phyloP scores from a whole-genome alignment of 139 green algal species.

The Edaphochlamys debaryana region DNA sequence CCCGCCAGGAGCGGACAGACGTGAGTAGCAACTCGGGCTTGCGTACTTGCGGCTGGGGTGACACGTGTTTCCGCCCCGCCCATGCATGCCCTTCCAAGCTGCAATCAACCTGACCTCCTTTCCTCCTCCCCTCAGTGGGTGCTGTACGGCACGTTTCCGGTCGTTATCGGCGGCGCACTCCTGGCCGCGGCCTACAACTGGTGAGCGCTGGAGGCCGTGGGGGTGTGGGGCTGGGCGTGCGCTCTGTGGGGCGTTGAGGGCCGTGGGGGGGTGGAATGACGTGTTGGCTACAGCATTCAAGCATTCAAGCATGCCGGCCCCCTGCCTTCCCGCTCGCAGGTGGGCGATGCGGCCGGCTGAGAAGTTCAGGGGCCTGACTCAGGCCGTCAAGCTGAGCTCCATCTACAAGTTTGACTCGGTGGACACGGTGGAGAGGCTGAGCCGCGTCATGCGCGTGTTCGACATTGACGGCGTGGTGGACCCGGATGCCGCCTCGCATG shows the following conservation, averaged over 20 bases:
- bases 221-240: no score
- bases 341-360: not conserved
- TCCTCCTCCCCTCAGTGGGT: slow-evolving; percentile 7
- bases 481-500: not conserved
- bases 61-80: not conserved
- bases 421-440: slow-evolving; percentile 6
- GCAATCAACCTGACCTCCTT: no score
- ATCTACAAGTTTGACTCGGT: slow-evolving; percentile 36
- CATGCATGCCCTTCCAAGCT: not conserved
- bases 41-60: no score
- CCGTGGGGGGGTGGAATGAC: no score
- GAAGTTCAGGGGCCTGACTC: slow-evolving; percentile 20
- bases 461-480: not conserved
- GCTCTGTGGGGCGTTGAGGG: no score
- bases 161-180: slow-evolving; percentile 8
- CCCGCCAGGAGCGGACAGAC: no score
- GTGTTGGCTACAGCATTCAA: no score
- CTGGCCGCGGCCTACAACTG: no score
- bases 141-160: slow-evolving; percentile 46
- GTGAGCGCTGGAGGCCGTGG: no score
- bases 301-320: no score
- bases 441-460: not conserved
- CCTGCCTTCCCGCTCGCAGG: no score
- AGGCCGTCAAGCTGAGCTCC: slow-evolving; percentile 9
- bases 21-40: no score